Base-by-base conservation (phyloP, 441 rosid species). In the Erodium trifolium region DNA sequence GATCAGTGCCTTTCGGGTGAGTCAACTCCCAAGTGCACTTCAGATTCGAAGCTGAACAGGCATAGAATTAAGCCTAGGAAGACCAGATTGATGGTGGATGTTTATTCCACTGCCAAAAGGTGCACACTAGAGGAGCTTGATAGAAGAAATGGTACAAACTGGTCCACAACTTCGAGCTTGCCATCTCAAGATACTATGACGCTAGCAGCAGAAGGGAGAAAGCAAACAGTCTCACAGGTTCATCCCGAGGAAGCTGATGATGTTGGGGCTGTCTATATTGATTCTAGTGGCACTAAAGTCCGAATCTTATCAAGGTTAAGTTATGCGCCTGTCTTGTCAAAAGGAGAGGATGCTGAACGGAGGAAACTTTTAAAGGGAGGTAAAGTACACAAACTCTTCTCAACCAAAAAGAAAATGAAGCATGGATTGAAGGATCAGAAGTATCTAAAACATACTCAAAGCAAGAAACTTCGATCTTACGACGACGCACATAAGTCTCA, bases 41-140 rank as follows among this genome's bases (percentile, higher is more conserved):
- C 82, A 39, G 87, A 80, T 77, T 81, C 83, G 74, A 93, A 82
- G 80, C 74, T 84, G 70, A 82, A 75, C 34, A 88, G 85, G 82
- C 84, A 82, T 78, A 94, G 81, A 76, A 78, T 79, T 71, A 91
- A 94, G 85, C 92, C 91, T 3, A 82, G 85, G 80, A 94, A 86
- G 81, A 82, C 76, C 13, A 86, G 85, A 77, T 29, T 84, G 79
- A 90, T 94, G 91, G 77, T 77, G 74, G 99, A 93, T 71, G 77
- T 93, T 7, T 93, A 93, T 69, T 70, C 78, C 68, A 77, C 91
- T 14, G 93, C 99, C 2, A 77, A 60, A 64, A 72, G 19, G 1
- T 88, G 91, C 84, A 91, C 99, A 2, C 75, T 93, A 66, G 99
- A 93, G 79, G 99, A 93, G 74, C 92, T 93, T 77, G 95, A 93